Conservation (phyloP, 129 eudicot genomes). For the Gnaphalium uliginosum region DNA sequence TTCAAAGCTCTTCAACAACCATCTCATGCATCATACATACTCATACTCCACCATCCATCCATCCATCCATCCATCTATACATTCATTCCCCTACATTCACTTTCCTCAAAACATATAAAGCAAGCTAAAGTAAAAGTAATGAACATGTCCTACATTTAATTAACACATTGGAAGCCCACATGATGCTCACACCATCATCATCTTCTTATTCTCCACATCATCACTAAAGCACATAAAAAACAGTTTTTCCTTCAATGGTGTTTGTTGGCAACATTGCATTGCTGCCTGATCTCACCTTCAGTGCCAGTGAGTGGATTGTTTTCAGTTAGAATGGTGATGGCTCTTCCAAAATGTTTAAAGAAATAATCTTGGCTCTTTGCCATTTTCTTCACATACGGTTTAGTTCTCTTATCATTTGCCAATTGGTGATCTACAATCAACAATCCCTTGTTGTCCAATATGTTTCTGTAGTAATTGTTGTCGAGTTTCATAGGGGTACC, state of each 20-base stretch:
- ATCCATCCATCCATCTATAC: slow-evolving; percentile 36
- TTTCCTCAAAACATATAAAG: slow-evolving; percentile 32
- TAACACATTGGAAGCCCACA: slow-evolving; percentile 31
- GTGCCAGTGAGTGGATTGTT: slow-evolving; percentile 95
- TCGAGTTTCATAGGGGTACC: slow-evolving; percentile 96
- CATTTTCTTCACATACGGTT: slow-evolving; percentile 92
- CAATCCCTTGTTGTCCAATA: slow-evolving; percentile 90
- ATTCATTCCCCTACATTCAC: slow-evolving; percentile 39
- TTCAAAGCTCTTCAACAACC: slow-evolving; percentile 25
- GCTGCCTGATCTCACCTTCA: slow-evolving; percentile 87
- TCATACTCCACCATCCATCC: slow-evolving; percentile 45
- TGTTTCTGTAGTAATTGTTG: slow-evolving; percentile 96
- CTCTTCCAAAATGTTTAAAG: slow-evolving; percentile 79
- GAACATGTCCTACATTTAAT: slow-evolving; percentile 34
- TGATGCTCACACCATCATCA: slow-evolving; percentile 36
- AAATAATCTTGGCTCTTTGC: slow-evolving; percentile 91
- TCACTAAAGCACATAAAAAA: slow-evolving; percentile 1
- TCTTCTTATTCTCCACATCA: slow-evolving; percentile 34
- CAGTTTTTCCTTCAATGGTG: slow-evolving; percentile 39
- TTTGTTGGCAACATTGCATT: slow-evolving; percentile 92
- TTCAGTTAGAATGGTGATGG: slow-evolving; percentile 78
- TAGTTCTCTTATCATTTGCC: slow-evolving; percentile 84
- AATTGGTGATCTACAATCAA: slow-evolving; percentile 89
- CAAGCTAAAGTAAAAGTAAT: slow-evolving; percentile 6
- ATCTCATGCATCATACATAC: slow-evolving; percentile 41